Evolutionary conservation across 495 filamentous ascomycete genomes (phyloP).

Genomic region (Penicillium flavigenum): DNA sequence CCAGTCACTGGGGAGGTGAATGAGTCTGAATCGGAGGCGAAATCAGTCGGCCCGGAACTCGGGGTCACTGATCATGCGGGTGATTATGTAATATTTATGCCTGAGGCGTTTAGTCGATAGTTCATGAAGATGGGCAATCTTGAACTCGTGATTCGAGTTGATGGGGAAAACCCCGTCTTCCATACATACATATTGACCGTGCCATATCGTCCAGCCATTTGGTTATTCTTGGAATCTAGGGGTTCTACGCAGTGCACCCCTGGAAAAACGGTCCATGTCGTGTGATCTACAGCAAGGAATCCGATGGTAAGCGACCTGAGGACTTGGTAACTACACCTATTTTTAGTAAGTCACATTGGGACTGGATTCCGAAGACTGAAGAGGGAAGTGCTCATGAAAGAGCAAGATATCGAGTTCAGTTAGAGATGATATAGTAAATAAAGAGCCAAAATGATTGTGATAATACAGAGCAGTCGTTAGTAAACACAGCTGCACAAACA

Average conservation of each 20-base stretch:
- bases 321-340: neutral
- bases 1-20: constrained; percentile 30
- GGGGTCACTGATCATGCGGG: constrained; percentile 44
- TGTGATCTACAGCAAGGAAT: constrained; percentile 4
- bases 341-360: neutral
- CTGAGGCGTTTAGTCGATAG: constrained; percentile 17
- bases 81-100: constrained; percentile 34
- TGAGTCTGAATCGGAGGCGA: constrained; percentile 41
- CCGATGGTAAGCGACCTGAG: neutral
- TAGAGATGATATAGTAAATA: constrained; percentile 5
- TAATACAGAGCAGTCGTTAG: constrained; percentile 32
- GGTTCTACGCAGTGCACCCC: neutral
- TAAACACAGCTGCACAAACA: constrained; percentile 28
- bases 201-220: neutral
- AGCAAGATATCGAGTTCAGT: constrained; percentile 18
- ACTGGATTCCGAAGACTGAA: neutral
- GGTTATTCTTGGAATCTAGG: neutral
- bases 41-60: constrained; percentile 41
- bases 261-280: neutral
- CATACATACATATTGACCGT: neutral
- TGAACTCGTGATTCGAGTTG: neutral
- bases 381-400: neutral
- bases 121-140: neutral
- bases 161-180: neutral
- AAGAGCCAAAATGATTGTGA: constrained; percentile 18